These are phyloP conservation scores for Prunus davidiana DNA, from an alignment of 306 rosid species.

Conservation along the genomic window DNA sequence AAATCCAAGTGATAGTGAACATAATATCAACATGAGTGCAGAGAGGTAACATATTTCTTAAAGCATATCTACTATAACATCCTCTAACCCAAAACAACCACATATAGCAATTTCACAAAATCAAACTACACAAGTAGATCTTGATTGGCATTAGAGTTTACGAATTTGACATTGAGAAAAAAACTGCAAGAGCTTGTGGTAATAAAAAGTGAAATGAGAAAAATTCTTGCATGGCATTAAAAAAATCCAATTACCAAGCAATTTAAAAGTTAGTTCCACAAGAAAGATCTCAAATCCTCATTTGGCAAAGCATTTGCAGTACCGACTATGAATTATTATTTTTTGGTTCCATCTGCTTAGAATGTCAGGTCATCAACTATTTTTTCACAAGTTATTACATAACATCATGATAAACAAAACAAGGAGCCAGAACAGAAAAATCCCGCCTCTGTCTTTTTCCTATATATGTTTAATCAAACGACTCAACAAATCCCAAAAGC, in stretches of 20 bases:
- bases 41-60: not conserved
- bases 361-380: not conserved
- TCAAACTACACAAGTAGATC: too few relatives aligned
- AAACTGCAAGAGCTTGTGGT: not conserved
- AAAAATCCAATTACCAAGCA: not conserved
- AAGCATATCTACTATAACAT: not conserved
- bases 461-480: not conserved
- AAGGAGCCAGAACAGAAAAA: not conserved
- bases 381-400: too few relatives aligned
- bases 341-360: not conserved
- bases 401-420: not conserved
- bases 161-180: too few relatives aligned
- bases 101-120: not conserved
- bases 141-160: too few relatives aligned
- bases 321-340: too few relatives aligned
- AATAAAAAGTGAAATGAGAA: not conserved
- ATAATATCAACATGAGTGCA: not conserved
- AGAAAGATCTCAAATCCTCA: not conserved
- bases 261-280: not conserved
- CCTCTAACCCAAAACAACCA: not conserved
- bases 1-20: constrained; percentile 18
- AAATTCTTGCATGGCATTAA: not conserved
- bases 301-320: too few relatives aligned
- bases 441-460: not conserved
- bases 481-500: not conserved